Evolutionary conservation across 305 asterid genomes (phyloP).

Genomic region (Ajuga reptans): DNA sequence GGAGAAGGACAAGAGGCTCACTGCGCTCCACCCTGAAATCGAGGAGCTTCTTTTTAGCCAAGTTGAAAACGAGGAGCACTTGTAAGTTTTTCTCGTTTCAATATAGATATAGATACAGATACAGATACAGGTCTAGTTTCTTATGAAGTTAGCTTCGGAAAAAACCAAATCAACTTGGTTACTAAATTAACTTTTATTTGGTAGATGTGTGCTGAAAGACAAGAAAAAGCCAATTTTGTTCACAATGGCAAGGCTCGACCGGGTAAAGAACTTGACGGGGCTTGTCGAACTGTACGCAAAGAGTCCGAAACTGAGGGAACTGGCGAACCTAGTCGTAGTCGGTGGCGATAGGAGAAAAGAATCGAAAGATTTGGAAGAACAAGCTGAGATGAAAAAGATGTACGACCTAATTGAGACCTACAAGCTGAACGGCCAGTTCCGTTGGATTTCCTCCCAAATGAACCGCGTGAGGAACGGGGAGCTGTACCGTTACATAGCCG

Average conservation of each 20-base stretch:
- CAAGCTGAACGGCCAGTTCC: constrained; percentile 60
- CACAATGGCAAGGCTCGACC: constrained; percentile 81
- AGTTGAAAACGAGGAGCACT: constrained; percentile 66
- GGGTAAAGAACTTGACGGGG: constrained; percentile 69
- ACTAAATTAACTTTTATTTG: neutral
- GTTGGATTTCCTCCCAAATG: constrained; percentile 88
- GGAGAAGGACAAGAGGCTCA: constrained; percentile 54
- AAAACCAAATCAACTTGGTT: too few species aligned
- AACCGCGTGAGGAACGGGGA: constrained; percentile 77
- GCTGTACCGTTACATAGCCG: constrained; percentile 73
- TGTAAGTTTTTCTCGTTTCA: constrained; percentile 31
- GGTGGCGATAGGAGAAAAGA: constrained; percentile 72
- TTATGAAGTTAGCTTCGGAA: too few species aligned
- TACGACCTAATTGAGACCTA: constrained; percentile 51
- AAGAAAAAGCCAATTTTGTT: constrained; percentile 61
- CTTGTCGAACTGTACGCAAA: constrained; percentile 70
- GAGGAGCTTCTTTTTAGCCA: constrained; percentile 67
- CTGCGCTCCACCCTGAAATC: constrained; percentile 53
- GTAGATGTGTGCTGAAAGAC: constrained; percentile 65
- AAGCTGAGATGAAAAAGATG: constrained; percentile 72
- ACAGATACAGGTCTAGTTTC: too few species aligned
- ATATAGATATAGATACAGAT: too few species aligned
- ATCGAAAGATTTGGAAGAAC: constrained; percentile 74
- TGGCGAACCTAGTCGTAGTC: constrained; percentile 59
- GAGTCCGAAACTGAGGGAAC: constrained; percentile 52